Conservation (phyloP, 148 eudicot species). For the Spergularia bocconei region DNA sequence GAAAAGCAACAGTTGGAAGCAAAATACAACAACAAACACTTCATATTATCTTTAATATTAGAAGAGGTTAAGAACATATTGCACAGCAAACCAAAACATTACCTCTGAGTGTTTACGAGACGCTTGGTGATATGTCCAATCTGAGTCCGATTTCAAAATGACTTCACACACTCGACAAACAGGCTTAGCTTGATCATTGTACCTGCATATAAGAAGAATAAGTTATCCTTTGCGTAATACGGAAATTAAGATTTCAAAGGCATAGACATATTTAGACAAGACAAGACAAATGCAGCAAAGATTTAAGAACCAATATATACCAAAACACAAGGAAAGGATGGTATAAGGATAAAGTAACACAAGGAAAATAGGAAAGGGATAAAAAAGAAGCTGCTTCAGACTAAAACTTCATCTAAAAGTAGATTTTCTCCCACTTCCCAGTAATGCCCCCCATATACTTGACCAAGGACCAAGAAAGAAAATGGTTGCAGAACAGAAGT, state of each 20-base stretch:
- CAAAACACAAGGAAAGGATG: neutral
- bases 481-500: neutral
- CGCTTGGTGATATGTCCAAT: slow-evolving; percentile 83
- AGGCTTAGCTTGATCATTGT: slow-evolving; percentile 80
- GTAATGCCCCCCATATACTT: neutral
- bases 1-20: neutral
- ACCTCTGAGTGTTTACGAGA: slow-evolving; percentile 96
- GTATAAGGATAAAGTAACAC: no score
- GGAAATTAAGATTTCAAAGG: neutral
- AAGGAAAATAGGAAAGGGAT: neutral
- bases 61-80: neutral
- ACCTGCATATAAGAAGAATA: slow-evolving; percentile 44
- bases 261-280: neutral
- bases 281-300: neutral
- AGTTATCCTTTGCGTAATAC: neutral
- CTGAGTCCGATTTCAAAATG: slow-evolving; percentile 71
- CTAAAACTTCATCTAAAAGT: neutral
- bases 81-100: slow-evolving; percentile 10
- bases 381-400: neutral
- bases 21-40: neutral
- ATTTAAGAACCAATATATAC: neutral
- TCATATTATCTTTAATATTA: neutral
- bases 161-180: slow-evolving; percentile 85
- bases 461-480: neutral
- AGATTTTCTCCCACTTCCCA: neutral